A percentile compares a stretch with the other conserved stretches of the same genome.
Conservation (phyloP, 116 monocot species). For the Papilionanthe hybrid region DNA sequence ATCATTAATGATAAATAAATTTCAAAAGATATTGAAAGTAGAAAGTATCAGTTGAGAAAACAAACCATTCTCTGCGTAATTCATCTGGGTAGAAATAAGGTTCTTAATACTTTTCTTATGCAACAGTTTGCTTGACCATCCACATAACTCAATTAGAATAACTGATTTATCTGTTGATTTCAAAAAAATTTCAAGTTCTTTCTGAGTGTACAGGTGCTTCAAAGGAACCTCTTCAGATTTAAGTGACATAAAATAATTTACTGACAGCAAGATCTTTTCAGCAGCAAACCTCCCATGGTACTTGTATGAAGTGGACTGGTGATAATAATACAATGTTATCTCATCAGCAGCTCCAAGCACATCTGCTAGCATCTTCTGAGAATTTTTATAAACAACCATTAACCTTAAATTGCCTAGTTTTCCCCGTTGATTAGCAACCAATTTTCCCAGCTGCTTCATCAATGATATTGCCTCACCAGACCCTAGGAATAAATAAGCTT, state of each 20-base stretch:
- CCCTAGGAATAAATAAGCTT: constrained; percentile 47
- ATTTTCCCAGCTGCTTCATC: constrained; percentile 52
- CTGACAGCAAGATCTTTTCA: constrained; percentile 56
- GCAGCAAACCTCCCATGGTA: constrained; percentile 63
- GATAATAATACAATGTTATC: constrained; percentile 62
- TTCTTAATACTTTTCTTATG: constrained; percentile 25
- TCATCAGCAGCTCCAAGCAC: constrained; percentile 64
- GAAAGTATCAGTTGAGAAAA: constrained; percentile 4
- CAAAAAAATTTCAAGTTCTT: constrained; percentile 56
- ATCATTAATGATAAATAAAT: background rate
- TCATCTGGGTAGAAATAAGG: constrained; percentile 4
- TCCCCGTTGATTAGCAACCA: constrained; percentile 28
- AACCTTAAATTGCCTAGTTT: constrained; percentile 49
- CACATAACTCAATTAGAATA: constrained; percentile 86
- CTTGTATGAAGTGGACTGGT: constrained; percentile 48
- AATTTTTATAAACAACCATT: constrained; percentile 73
- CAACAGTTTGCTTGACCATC: constrained; percentile 69
- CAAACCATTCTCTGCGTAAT: constrained; percentile 37
- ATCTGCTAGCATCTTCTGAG: constrained; percentile 73
- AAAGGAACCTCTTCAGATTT: constrained; percentile 56
- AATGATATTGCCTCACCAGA: constrained; percentile 80
- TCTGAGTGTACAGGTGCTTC: constrained; percentile 33
- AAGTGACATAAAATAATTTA: constrained; percentile 52
- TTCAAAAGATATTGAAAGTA: background rate
- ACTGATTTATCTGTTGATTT: constrained; percentile 80